phyloP scores from a whole-genome alignment of 306 rosid genomes.

The Dalbergia cultrata region DNA sequence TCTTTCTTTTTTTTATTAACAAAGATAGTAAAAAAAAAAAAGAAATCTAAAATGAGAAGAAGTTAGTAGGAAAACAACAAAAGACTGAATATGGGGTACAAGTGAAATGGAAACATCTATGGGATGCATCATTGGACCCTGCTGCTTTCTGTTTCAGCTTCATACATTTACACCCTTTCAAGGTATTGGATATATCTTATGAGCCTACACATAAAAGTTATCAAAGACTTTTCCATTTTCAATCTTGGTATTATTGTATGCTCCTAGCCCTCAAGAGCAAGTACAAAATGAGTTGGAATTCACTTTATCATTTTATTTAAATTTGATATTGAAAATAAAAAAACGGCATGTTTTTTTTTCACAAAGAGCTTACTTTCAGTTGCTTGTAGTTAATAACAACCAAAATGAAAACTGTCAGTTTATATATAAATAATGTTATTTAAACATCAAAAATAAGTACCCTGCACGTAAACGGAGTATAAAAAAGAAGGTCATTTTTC shows the following conservation, averaged over 20 bases:
- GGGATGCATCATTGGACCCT: constrained; percentile 18
- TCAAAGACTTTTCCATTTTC: constrained; percentile 31
- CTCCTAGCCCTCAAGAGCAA: neutral
- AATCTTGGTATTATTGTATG: constrained; percentile 26
- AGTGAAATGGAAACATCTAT: constrained; percentile 26
- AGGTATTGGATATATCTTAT: constrained; percentile 20
- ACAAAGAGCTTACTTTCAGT: neutral
- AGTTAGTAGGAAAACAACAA: neutral
- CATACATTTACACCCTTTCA: constrained; percentile 27
- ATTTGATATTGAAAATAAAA: neutral
- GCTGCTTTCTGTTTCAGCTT: constrained; percentile 31
- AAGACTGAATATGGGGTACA: constrained; percentile 2
- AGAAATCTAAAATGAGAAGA: neutral
- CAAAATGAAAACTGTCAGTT: neutral
- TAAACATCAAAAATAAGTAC: too few species aligned
- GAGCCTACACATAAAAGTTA: constrained; percentile 15
- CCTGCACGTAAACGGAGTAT: neutral
- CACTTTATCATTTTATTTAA: constrained; percentile 30
- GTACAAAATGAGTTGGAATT: neutral
- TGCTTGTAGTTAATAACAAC: neutral
- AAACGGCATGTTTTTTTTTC: constrained; percentile 17
- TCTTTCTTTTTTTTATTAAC: neutral
- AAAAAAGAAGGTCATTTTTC: neutral
- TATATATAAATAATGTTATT: neutral
- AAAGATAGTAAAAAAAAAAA: neutral